Base-by-base conservation (phyloP, 306 rosid species). In the Corylus americana region DNA sequence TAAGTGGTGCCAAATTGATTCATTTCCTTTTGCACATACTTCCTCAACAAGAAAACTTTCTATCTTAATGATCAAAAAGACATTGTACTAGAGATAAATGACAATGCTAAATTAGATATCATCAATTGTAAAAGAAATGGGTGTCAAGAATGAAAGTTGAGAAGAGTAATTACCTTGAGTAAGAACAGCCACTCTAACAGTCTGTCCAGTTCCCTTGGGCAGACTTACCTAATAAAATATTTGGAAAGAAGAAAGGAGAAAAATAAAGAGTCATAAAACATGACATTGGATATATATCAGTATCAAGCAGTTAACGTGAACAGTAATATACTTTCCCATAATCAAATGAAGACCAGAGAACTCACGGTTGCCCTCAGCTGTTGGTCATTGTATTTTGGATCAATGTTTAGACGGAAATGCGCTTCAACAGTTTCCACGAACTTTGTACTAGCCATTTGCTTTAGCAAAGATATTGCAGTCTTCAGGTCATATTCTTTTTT, bases 341-440 rank as follows among this genome's bases (percentile, higher is more conserved):
- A 75, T 66, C 66, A 74, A 73, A 10, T 27, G 53, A 63, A 80
- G 62, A 75, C 83, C 53, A 74, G 45, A 70, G 82, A 81, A 85
- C 98, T 90, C 81, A 95, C 99, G 0, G 99, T 95, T 81, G 99
- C 99, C 76, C 99, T 89, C 72, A 95, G 88, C 74, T 95, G 99
- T 80, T 95, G 99, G 85, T 95, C 99, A 37, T 95, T 95, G 74
- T 95, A 95, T 78, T 95, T 95, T 63, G 99, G 99, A 77, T 95
- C 99, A 61, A 95, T 95, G 84, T 93, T 95, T 71, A 95, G 98
- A 78, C 99, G 98, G 87, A 95, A 95, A 90, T 95, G 99, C 22
- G 98, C 98, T 90, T 95, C 99, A 62, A 88, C 94, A 55, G 99
- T 85, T 85, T 95, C 99, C 67, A 91, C 85, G 79, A 95, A 93